Evolutionary conservation across 805 yeast species (phyloP), one percentile per base, ranked within the genome.

Genomic region (Cyberlindnera saturnus): DNA sequence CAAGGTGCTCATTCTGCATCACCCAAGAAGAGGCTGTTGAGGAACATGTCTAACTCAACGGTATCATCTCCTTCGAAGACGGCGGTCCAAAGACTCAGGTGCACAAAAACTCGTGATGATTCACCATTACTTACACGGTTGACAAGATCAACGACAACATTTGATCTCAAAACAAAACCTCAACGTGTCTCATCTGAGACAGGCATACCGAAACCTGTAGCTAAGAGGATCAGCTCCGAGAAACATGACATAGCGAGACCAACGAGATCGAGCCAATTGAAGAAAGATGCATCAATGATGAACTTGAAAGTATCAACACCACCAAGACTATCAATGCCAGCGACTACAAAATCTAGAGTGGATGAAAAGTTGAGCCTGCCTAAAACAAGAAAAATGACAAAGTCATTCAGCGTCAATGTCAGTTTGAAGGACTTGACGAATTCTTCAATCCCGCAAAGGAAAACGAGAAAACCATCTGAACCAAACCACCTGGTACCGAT

Each of bases 91-190:
- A 23, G 28, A 23, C 11, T 23, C 11, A 23, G 28, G 28, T 2
- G 28, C 11, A 23, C 28, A 23, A 23, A 23, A 9, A 10, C 4
- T 23, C 28, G 28, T 23, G 51, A 47, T 20, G 48, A 52, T 13
- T 49, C 58, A 3, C 56, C 56, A 4, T 29, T 55, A 10, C n/a
- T 57, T 1, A 40, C 51, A 5, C 47, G 61, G 35, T 46, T 57
- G 3, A 54, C 61, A 1, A 42, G 53, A 20, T 53, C 61, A 2
- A 56, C 60, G 1, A 50, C 59, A 1, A 43, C 59, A 10, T 54
- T 44, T 13, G 29, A 52, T n/a, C 43, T 56, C 31, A 52, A 52
- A 29, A 13, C 36, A 3, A 34, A 39, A 31, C 14, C 40, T 30
- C 23, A 23, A 19, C 34, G 48, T 30, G 40, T 33, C 14, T 20